These are phyloP conservation scores for Ploettnerulaceae sp. DNA, from an alignment of 2,329 filamentous ascomycete species.

Conservation along the genomic window DNA sequence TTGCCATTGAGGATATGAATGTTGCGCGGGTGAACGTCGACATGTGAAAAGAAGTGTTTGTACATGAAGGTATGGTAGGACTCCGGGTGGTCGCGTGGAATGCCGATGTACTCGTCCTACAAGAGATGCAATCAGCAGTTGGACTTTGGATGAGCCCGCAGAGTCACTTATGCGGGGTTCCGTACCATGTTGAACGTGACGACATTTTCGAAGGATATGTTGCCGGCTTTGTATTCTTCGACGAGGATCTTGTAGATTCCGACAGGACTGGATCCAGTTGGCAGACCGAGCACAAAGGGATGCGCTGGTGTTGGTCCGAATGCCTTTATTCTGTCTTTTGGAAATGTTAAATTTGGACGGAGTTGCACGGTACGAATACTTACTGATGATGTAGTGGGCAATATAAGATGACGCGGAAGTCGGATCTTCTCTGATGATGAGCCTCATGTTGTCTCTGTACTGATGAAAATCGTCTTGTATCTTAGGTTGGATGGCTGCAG, in stretches of 20 bases:
- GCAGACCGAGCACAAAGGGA: conserved; percentile 78
- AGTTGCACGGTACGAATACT: conserved; percentile 22
- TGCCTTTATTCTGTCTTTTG: conserved; percentile 67
- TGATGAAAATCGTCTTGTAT: not conserved
- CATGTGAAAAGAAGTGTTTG: conserved; percentile 82
- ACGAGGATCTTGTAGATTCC: conserved; percentile 75
- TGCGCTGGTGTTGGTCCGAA: conserved; percentile 67
- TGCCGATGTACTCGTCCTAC: conserved; percentile 80
- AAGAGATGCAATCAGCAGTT: conserved; percentile 2
- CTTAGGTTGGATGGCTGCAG: not conserved
- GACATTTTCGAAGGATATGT: conserved; percentile 80
- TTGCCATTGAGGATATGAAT: conserved; percentile 84
- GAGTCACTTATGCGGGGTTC: conserved; percentile 8
- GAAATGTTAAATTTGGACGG: conserved; percentile 6
- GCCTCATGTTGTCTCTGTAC: conserved; percentile 54
- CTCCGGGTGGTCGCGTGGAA: conserved; percentile 77
- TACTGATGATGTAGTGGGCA: conserved; percentile 74
- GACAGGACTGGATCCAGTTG: conserved; percentile 77
- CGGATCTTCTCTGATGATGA: conserved; percentile 75
- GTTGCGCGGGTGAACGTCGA: conserved; percentile 75
- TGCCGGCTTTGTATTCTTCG: conserved; percentile 61
- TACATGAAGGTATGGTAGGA: conserved; percentile 94
- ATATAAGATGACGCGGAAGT: conserved; percentile 67
- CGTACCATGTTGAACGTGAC: conserved; percentile 87
- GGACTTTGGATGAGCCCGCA: conserved; percentile 5